These are phyloP conservation scores for Nakazawaea peltata DNA, from an alignment of 805 yeast genomes.

Conservation along the genomic window DNA sequence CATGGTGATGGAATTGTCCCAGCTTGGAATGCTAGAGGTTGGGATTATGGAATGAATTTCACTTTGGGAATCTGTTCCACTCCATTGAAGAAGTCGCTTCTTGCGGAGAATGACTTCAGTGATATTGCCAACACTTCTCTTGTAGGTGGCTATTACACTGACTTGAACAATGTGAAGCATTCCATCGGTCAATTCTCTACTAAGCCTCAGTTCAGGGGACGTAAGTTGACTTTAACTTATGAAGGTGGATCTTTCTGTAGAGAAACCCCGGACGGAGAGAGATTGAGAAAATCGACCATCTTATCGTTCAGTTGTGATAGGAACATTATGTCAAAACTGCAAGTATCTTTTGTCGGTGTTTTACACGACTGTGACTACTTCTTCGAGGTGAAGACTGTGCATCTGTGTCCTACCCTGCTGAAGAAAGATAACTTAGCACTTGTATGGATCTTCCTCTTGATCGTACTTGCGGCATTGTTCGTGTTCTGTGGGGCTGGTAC, in stretches of 20 bases:
- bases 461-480: slow-evolving; percentile 31
- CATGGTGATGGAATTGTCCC: slow-evolving; percentile 20
- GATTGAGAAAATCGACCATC: slow-evolving; percentile 51
- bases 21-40: slow-evolving; percentile 66
- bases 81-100: slow-evolving; percentile 26
- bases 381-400: slow-evolving; percentile 77
- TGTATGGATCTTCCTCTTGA: slow-evolving; percentile 55
- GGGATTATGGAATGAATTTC: slow-evolving; percentile 64
- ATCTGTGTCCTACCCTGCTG: slow-evolving; percentile 79
- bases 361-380: slow-evolving; percentile 72
- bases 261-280: slow-evolving; percentile 35
- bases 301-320: slow-evolving; percentile 74
- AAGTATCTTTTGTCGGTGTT: slow-evolving; percentile 62
- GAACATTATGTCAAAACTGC: slow-evolving; percentile 57
- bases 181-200: slow-evolving; percentile 59
- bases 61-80: slow-evolving; percentile 66
- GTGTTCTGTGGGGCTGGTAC: slow-evolving; percentile 37
- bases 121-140: slow-evolving; percentile 29
- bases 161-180: slow-evolving; percentile 30
- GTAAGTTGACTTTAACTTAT: slow-evolving; percentile 63
- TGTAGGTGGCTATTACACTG: slow-evolving; percentile 53
- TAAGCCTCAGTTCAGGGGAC: slow-evolving; percentile 61
- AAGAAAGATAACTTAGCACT: slow-evolving; percentile 57
- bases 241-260: slow-evolving; percentile 57
- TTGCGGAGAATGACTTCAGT: slow-evolving; percentile 19